Conservation (phyloP, 805 yeast species). For the Yamadazyma sp. region DNA sequence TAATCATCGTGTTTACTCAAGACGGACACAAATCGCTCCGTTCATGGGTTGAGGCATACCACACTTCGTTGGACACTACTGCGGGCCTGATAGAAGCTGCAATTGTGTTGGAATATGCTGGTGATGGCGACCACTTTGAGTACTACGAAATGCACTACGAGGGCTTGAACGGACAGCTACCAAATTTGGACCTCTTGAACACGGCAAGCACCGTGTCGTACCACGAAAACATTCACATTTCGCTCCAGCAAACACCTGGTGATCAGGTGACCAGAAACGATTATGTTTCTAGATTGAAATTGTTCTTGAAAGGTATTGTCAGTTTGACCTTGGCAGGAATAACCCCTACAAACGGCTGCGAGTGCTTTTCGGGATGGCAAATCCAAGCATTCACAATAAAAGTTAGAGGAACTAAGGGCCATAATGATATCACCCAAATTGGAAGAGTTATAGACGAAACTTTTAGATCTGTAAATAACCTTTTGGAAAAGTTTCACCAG, state of each 20-base stretch:
- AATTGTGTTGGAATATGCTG: constrained; percentile 75
- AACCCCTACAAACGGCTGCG: constrained; percentile 62
- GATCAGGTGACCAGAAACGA: constrained; percentile 46
- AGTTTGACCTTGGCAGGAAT: constrained; percentile 73
- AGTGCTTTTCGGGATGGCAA: constrained; percentile 94
- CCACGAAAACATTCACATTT: constrained; percentile 71
- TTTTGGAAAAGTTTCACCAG: constrained; percentile 94
- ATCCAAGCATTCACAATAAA: constrained; percentile 83
- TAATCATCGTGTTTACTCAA: constrained; percentile 79
- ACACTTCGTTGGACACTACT: constrained; percentile 75
- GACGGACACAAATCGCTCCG: constrained; percentile 68
- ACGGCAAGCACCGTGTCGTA: constrained; percentile 71
- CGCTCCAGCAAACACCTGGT: constrained; percentile 59
- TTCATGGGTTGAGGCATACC: constrained; percentile 93
- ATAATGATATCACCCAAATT: constrained; percentile 80
- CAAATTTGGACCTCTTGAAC: constrained; percentile 87
- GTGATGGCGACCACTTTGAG: constrained; percentile 64
- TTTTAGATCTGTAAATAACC: constrained; percentile 84
- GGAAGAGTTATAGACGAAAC: constrained; percentile 89
- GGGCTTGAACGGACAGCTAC: constrained; percentile 94
- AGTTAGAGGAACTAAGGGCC: constrained; percentile 61
- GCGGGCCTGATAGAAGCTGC: constrained; percentile 96
- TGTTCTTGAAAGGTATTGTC: constrained; percentile 64
- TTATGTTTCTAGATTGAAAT: constrained; percentile 56
- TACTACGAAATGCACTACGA: constrained; percentile 74